phyloP scores from a whole-genome alignment of 257 asterid genomes.

The Forsythia viridissima region DNA sequence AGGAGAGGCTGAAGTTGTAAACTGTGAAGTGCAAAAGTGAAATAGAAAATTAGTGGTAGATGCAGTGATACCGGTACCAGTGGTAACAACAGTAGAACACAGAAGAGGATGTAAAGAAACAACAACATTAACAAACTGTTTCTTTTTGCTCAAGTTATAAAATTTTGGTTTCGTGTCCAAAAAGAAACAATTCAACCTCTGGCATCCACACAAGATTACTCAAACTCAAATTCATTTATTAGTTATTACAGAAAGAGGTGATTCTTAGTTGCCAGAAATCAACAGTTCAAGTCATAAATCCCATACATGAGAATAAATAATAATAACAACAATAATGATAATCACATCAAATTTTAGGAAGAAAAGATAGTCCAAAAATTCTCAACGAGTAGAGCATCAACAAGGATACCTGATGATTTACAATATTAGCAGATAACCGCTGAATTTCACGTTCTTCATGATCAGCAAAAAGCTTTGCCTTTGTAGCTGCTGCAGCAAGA shows the following conservation, averaged over 20 bases:
- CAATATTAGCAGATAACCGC: conserved; percentile 87
- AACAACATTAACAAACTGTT: not conserved
- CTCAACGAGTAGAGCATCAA: not conserved
- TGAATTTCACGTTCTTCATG: conserved; percentile 99
- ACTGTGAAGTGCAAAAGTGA: not conserved
- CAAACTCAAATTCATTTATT: conserved; percentile 5
- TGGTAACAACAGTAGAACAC: not conserved
- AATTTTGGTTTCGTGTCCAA: conserved; percentile 9
- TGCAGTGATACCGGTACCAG: not conserved
- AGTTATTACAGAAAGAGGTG: not conserved
- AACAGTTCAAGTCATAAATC: conserved; percentile 7
- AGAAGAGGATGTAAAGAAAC: not conserved
- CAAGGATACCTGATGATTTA: conserved; percentile 80
- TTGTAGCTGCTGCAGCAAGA: conserved; percentile 89
- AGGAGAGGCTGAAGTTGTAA: not conserved
- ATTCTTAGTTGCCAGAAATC: not conserved
- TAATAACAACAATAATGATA: not conserved
- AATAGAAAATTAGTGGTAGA: not conserved
- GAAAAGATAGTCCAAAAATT: not conserved
- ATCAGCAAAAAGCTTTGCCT: conserved; percentile 97
- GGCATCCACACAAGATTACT: not conserved
- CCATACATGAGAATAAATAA: not conserved
- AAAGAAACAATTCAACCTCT: not conserved
- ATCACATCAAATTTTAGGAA: not conserved
- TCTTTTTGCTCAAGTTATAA: not conserved